These are phyloP conservation scores for Boletus bicolor DNA, from an alignment of 768 basidiomycete species.

Conservation along the genomic window DNA sequence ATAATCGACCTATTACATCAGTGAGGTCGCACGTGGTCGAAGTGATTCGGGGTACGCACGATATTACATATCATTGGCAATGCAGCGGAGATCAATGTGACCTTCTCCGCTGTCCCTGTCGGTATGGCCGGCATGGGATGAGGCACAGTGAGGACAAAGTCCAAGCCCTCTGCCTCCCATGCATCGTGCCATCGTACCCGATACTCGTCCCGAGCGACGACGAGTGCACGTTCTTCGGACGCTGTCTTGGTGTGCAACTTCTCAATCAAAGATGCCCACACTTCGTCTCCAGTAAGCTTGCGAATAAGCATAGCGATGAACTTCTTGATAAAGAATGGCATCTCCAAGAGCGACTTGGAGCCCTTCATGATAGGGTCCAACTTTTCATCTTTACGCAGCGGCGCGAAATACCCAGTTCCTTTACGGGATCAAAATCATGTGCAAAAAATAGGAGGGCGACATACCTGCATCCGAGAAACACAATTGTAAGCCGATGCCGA, in stretches of 20 bases:
- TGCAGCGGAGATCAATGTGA: constrained; percentile 33
- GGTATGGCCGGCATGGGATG: constrained; percentile 40
- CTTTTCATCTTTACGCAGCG: constrained; percentile 34
- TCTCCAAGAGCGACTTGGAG: constrained; percentile 22
- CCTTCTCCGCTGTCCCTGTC: constrained; percentile 31
- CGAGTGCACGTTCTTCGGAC: constrained; percentile 27
- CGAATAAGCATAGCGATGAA: constrained; percentile 41
- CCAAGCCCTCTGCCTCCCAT: constrained; percentile 37
- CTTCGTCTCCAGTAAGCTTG: constrained; percentile 25
- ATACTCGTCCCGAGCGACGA: constrained; percentile 27
- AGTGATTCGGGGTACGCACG: constrained; percentile 27
- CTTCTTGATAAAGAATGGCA: constrained; percentile 39
- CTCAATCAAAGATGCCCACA: constrained; percentile 30
- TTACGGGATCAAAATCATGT: neutral
- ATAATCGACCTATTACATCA: constrained; percentile 44
- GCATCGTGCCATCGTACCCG: constrained; percentile 35
- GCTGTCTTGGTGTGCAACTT: constrained; percentile 34
- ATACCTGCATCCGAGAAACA: constrained; percentile 57
- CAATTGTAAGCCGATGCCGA: constrained; percentile 51
- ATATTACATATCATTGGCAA: constrained; percentile 43
- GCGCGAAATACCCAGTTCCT: constrained; percentile 45
- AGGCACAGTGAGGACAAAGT: constrained; percentile 40
- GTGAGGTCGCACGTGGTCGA: neutral
- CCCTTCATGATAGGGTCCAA: constrained; percentile 31
- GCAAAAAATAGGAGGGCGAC: neutral